Conservation (phyloP, 768 basidiomycete genomes). For the Pisolithus albus region DNA sequence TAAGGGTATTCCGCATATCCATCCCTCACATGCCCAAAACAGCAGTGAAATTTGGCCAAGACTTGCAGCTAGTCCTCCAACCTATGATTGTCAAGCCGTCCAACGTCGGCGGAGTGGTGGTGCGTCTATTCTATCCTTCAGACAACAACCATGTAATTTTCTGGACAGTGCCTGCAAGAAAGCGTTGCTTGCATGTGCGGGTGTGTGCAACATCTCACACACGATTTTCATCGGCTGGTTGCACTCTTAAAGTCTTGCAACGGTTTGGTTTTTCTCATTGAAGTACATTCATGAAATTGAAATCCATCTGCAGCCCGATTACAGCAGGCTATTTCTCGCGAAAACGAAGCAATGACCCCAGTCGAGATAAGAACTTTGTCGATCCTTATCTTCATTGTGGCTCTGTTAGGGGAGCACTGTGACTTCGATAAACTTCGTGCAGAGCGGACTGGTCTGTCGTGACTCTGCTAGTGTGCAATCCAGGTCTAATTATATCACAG, state of each 20-base stretch:
- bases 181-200: slow-evolving; percentile 88
- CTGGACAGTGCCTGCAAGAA: slow-evolving; percentile 73
- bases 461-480: no score
- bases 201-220: slow-evolving; percentile 78
- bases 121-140: slow-evolving; percentile 25
- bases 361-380: slow-evolving; percentile 51
- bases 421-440: slow-evolving; percentile 72
- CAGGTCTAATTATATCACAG: slow-evolving; percentile 26
- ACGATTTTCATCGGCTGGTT: slow-evolving; percentile 73
- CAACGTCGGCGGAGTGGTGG: slow-evolving; percentile 56
- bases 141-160: not conserved
- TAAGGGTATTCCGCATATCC: slow-evolving; percentile 80
- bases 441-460: slow-evolving; percentile 50
- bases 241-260: slow-evolving; percentile 83
- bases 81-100: slow-evolving; percentile 91
- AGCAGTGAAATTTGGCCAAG: slow-evolving; percentile 79
- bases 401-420: slow-evolving; percentile 83
- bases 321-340: slow-evolving; percentile 46
- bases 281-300: slow-evolving; percentile 3
- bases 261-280: slow-evolving; percentile 32
- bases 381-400: slow-evolving; percentile 77
- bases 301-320: slow-evolving; percentile 44
- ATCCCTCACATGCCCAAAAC: slow-evolving; percentile 89
- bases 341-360: slow-evolving; percentile 33
- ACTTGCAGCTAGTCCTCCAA: slow-evolving; percentile 73